These are phyloP conservation scores for Kurtzmaniella quercitrusa DNA, from an alignment of 1,139 yeast species.

Conservation along the genomic window DNA sequence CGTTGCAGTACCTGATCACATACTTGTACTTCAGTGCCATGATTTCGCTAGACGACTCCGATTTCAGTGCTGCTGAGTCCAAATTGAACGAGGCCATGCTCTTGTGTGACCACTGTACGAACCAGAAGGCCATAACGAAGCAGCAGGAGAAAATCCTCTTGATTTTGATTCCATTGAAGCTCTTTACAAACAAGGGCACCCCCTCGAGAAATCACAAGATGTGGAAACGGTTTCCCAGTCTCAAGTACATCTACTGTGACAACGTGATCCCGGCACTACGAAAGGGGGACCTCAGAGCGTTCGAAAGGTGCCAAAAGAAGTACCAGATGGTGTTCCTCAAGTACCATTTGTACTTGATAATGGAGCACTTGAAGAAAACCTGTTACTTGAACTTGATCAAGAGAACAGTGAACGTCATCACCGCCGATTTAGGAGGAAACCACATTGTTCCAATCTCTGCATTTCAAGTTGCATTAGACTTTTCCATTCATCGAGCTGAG, in stretches of 20 bases:
- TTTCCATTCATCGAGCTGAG: conserved; percentile 19
- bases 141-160: conserved; percentile 41
- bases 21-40: conserved; percentile 67
- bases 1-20: conserved; percentile 52
- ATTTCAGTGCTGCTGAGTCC: conserved; percentile 46
- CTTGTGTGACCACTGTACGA: conserved; percentile 22
- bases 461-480: conserved; percentile 44
- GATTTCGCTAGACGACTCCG: conserved; percentile 58
- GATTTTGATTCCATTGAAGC: conserved; percentile 52
- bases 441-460: conserved; percentile 46
- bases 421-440: conserved; percentile 21
- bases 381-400: conserved; percentile 53
- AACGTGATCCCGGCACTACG: conserved; percentile 44
- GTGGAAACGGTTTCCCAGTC: conserved; percentile 43
- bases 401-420: conserved; percentile 36
- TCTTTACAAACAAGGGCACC: conserved; percentile 36
- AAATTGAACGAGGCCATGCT: conserved; percentile 48
- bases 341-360: conserved; percentile 59
- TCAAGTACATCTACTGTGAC: conserved; percentile 43
- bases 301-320: conserved; percentile 20
- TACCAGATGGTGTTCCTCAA: conserved; percentile 52
- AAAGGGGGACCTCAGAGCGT: conserved; percentile 49
- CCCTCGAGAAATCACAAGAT: conserved; percentile 29
- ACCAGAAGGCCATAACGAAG: conserved; percentile 17
- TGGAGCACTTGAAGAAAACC: conserved; percentile 49